Evolutionary conservation across 352 stramenopile species (phyloP), one percentile per base, ranked within the genome.

Genomic region (Pythium periplocum): DNA sequence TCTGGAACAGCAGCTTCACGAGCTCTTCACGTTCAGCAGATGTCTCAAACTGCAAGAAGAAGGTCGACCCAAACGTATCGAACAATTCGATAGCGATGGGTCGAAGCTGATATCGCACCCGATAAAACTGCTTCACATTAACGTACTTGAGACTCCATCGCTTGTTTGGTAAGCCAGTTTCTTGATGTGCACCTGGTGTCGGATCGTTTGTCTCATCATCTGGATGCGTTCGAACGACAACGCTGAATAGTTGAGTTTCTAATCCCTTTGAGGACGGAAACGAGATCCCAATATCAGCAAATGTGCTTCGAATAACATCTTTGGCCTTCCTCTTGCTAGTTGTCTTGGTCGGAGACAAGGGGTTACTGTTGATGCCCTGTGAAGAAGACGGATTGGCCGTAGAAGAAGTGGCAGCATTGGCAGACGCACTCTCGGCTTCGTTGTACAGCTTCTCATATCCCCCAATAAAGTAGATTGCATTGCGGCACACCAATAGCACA

Each of bases 41-140:
- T 0, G 69, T 75, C n/a, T 92, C 77, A 43, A 85, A 79, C 47
- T 89, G 78, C 0, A 89, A 45, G 40, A 92, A 92, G 53, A 76
- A 90, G 0, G 79, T 90, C 5, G 70, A 77, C 0, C 83, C 83
- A 34, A 67, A 78, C 10, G 64, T 78, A 44, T 87, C 78, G 33
- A 90, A 89, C 45, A 88, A 81, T 53, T 93, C 83, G 47, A 93
- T 85, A 1, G 68, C 83, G 4, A 90, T 71, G 2, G 78, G 79
- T 10, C 83, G 79, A 38, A 93, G 64, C 33, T 93, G 83, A 34
- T 87, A 93, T 45, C 87, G 87, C 40, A 90, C 85, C 30, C 83
- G 66, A 32, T 83, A 85, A 44, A 93, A 90, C 42, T 90, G 78
- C 41, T 82, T 86, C 50, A 93, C 64, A 30, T 79, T 64, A 8